phyloP scores from a whole-genome alignment of 331 rosid species.

The Stylosanthes scabra region DNA sequence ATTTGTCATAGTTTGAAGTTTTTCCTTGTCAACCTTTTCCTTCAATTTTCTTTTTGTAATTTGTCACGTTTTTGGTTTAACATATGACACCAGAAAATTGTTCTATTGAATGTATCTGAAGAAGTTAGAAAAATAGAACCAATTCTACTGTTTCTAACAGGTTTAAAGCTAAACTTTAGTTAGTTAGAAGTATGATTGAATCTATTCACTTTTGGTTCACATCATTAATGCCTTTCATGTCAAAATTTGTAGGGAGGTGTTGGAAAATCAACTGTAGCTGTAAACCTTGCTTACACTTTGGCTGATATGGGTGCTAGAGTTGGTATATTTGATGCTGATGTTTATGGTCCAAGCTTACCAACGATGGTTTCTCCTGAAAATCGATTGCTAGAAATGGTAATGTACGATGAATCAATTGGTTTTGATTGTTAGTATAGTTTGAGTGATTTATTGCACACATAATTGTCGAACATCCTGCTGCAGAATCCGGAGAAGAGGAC shows the following conservation, averaged over 20 bases:
- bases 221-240: conserved; percentile 26
- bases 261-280: conserved; percentile 97
- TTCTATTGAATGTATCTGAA: conserved; percentile 6
- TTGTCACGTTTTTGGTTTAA: conserved; percentile 2
- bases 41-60: background rate
- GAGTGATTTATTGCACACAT: conserved; percentile 36
- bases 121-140: conserved; percentile 16
- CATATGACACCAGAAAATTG: background rate
- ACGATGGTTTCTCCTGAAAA: conserved; percentile 99
- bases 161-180: conserved; percentile 5
- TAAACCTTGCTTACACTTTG: conserved; percentile 93
- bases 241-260: conserved; percentile 84
- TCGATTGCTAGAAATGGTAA: conserved; percentile 87
- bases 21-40: conserved; percentile 24
- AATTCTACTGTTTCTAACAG: conserved; percentile 1
- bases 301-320: conserved; percentile 99
- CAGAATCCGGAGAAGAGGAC: conserved; percentile 87
- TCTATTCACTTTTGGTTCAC: conserved; percentile 30
- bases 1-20: conserved; percentile 24
- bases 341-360: conserved; percentile 98
- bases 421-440: conserved; percentile 30
- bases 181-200: conserved; percentile 18
- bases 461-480: conserved; percentile 38
- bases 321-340: conserved; percentile 97
- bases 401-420: conserved; percentile 13